Conservation (phyloP, 177 flowering plant species). For the Tripterygium wilfordii region DNA sequence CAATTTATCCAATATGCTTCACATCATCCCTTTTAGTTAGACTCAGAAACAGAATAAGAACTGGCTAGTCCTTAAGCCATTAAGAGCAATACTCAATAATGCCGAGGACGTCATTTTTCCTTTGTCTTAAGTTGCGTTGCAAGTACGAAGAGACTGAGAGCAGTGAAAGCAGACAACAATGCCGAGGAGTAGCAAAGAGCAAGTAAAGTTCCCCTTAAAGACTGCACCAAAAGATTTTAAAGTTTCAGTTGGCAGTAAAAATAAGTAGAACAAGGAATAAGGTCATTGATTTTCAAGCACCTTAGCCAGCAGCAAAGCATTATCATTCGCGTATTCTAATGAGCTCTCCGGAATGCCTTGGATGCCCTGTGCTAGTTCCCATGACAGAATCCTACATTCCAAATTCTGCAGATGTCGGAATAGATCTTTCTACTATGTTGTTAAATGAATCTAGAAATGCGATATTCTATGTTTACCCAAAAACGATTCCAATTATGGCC, state of each 20-base stretch:
- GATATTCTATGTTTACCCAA: constrained; percentile 66
- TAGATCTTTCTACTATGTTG: background rate
- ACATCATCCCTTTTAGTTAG: too few species aligned
- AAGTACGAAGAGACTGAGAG: constrained; percentile 64
- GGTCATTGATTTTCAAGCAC: constrained; percentile 17
- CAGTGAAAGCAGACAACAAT: constrained; percentile 47
- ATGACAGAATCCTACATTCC: constrained; percentile 60
- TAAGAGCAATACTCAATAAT: background rate
- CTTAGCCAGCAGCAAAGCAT: constrained; percentile 83
- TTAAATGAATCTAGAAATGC: constrained; percentile 3
- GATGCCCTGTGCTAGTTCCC: constrained; percentile 74
- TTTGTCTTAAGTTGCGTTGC: constrained; percentile 57
- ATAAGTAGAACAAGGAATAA: background rate
- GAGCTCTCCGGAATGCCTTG: constrained; percentile 79
- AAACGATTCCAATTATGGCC: constrained; percentile 63
- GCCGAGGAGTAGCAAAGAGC: constrained; percentile 59
- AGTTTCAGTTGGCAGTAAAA: background rate
- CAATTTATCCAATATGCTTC: too few species aligned
- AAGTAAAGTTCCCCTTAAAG: constrained; percentile 74
- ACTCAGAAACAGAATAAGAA: background rate
- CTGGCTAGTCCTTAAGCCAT: constrained; percentile 3
- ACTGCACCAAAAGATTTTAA: constrained; percentile 46
- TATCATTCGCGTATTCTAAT: constrained; percentile 83
- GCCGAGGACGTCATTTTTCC: constrained; percentile 32
- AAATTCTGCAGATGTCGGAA: constrained; percentile 3